Evolutionary conservation across 176 grass and related monocot species (phyloP), one percentile per base, ranked within the genome.

Genomic region (Oryza australiensis): DNA sequence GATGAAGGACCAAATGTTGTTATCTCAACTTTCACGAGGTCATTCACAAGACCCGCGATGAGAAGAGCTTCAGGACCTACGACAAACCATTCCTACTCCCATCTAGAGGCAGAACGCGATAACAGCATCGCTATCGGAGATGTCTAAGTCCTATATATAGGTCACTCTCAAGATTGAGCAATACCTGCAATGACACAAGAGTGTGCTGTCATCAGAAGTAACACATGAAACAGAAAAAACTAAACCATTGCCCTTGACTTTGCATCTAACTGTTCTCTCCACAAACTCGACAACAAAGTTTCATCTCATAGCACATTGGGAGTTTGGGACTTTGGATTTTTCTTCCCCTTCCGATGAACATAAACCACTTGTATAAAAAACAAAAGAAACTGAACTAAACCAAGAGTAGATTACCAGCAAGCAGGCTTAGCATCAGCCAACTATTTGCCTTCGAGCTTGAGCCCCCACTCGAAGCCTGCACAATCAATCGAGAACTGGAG

Each of bases 61-160:
- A 98, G 74, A 13, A 92, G 95, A 27, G 68, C 92, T 91, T 97
- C 92, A 29, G 95, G 90, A 80, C 92, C 90, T 12, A 98, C 84
- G n/a, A 94, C 88, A 34, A 68, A 98, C 95, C 65, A 98, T 76
- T 28, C 90, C 90, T n/a, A 98, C 92, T 51, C 84, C 81, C 82
- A 75, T 87, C 51, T 73, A 65, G 13, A 1, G 74, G 76, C 92
- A 98, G 66, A 94, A 94, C 0, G 77, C 66, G 18, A 94, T 85
- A 76, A 94, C 86, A 63, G 86, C 71, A 9, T 65, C 70, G 43
- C 87, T 92, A 18, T 80, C 78, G 29, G 80, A 86, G 20, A 92
- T 90, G 42, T 94, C 85, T 5, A 97, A 35, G 75, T 92, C 87
- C 0, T 87, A 37, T 45, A 94, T 84, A 37, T 89, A 97, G 43